These are phyloP conservation scores for Trametes cubensis DNA, from an alignment of 768 basidiomycete species.

Conservation along the genomic window DNA sequence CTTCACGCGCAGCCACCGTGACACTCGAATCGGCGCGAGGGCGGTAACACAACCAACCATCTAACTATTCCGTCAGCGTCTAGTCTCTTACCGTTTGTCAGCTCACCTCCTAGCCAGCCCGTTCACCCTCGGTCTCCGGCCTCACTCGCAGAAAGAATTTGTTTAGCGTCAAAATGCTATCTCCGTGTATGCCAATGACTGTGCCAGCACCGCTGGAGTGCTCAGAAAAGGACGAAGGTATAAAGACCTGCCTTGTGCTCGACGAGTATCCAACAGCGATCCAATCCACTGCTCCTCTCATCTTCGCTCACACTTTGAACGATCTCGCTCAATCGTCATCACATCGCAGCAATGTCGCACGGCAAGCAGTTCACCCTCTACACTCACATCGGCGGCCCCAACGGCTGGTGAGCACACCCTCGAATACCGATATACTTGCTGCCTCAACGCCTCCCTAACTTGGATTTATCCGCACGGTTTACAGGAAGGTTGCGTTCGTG, in stretches of 20 bases:
- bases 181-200: too few relatives aligned
- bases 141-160: background rate
- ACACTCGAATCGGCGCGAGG: too few relatives aligned
- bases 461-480: background rate
- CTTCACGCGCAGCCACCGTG: too few relatives aligned
- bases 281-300: background rate
- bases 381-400: constrained; percentile 29
- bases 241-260: constrained; percentile 8
- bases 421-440: background rate
- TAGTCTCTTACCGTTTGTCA: background rate
- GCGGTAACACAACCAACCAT: background rate
- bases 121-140: background rate
- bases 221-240: background rate
- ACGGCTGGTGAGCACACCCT: constrained; percentile 27
- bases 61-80: background rate
- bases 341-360: constrained; percentile 29
- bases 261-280: background rate
- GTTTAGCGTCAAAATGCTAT: background rate
- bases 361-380: constrained; percentile 37
- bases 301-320: background rate
- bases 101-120: background rate
- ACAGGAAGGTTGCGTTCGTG: constrained; percentile 32
- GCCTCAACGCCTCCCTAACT: background rate
- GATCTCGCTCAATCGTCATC: too few relatives aligned
- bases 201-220: background rate